Base-by-base conservation (phyloP, 2,329 filamentous ascomycete genomes). In the Diaporthe ampelina region DNA sequence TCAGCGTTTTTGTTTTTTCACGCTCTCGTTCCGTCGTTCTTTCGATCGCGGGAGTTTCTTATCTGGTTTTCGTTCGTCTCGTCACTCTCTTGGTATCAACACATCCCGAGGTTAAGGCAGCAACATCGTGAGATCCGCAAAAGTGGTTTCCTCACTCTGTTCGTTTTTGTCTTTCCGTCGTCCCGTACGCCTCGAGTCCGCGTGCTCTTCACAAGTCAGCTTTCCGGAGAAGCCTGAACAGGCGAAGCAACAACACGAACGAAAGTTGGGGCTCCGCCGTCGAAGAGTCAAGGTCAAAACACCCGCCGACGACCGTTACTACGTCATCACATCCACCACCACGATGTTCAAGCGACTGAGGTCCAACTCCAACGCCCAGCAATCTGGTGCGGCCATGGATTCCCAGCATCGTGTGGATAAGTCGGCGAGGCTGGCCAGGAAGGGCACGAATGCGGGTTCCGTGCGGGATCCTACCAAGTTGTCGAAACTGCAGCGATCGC, bases 331-430 rank as follows among this genome's bases (percentile, higher is more conserved):
- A 83, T 45, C 58, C 82, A 74, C 82, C 86, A 88, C 82, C 87
- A 88, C 83, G 85, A 98, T 98, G 94, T 97, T 98, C 89, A 97
- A 95, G 88, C 94, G 94, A 79, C 95, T 97, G 87, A 89, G 92
- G 84, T 92, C 93, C 79, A 93, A 92, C 84, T 93, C 96, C 80
- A 78, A 84, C 83, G 78, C 81, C 80, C 79, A 81, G 77, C 77
- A 80, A 79, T 78, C 80, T 76, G 77, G 73, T 67, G 72, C 78
- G 72, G 73, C 76, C 48, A 81, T 81, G 79, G 82, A 83, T 78
- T 77, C 82, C 76, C 82, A 83, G 76, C 81, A 83, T 85, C 94
- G 95, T 82, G 94, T 95, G 84, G 94, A 94, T 87, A 98, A 98
- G 91, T 89, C 93, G 85, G 89, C 91, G 84, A 95, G 94, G 89